Base-by-base conservation (phyloP, 1,284 basidiomycete species). In the Papiliotrema fonsecae region DNA sequence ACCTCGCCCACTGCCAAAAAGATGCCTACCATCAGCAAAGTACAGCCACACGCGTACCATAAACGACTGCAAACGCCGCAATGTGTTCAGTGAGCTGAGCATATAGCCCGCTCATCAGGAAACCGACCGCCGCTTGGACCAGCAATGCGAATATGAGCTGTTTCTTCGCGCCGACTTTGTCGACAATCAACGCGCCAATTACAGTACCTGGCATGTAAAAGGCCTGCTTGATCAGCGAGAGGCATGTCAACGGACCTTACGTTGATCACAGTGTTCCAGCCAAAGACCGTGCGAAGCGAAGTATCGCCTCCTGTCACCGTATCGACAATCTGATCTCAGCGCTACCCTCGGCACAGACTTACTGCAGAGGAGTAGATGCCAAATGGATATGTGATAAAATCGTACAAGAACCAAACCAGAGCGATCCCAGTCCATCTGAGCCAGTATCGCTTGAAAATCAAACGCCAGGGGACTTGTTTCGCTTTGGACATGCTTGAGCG, bases 351-450 rank as follows among this genome's bases (percentile, higher is more conserved):
- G 35, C 6, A 19, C n/a, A 6, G 18, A 10, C 35, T 36, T 19
- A 36, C 35, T 9, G 35, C 21, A 36, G 35, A 36, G 6, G 35
- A 36, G n/a, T 36, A 36, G 18, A 40, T 40, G 6, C 39, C 39
- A 25, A 40, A 40, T 5, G 39, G 35, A 18, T 36, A 36, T 6
- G 35, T n/a, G 35, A 36, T 36, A 18, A 36, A 36, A n/a, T 36
- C 35, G 35, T 36, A 36, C 35, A 36, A n/a, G 35, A 36, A 36
- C 35, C 35, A 36, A 19, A 36, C 35, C 35, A 36, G n/a, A n/a
- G 35, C 35, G n/a, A 36, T 36, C 6, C 35, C 35, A n/a, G 21
- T 19, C 35, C 35, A 36, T 36, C 35, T 7, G 16, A 36, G 35
- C 35, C 35, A 36, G 35, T 36, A 36, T 36, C 35, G 35, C 21